Evolutionary conservation across 768 basidiomycete species (phyloP).

Genomic region (Mycena crocata): DNA sequence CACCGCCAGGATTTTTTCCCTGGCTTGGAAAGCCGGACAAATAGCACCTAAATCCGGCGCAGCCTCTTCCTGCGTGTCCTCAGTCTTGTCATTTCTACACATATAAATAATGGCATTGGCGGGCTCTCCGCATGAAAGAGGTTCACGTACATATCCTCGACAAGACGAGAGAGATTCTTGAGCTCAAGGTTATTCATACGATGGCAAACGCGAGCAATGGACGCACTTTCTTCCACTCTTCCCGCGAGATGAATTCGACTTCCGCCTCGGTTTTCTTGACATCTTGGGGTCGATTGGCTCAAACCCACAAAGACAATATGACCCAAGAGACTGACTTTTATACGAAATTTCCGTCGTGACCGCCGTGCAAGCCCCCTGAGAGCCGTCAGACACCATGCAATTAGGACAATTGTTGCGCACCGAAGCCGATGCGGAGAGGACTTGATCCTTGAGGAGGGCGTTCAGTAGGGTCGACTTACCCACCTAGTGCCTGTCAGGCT

Average conservation of each 20-base stretch:
- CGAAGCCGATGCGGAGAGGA: conserved; percentile 30
- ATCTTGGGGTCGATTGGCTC: neutral
- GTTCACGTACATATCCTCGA: conserved; percentile 23
- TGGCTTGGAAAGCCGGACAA: conserved; percentile 19
- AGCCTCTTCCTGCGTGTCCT: conserved; percentile 20
- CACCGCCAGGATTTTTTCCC: conserved; percentile 22
- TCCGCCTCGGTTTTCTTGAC: conserved; percentile 13
- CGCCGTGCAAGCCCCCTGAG: conserved; percentile 32
- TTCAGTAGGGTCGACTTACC: conserved; percentile 32
- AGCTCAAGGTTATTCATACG: neutral
- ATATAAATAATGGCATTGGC: neutral
- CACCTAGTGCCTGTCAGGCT: conserved; percentile 6
- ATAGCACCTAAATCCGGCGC: neutral
- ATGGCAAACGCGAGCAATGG: neutral
- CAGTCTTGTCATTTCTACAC: conserved; percentile 15
- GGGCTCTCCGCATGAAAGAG: neutral
- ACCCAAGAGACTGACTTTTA: neutral
- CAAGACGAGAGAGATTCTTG: conserved; percentile 13
- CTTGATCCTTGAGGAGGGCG: conserved; percentile 23
- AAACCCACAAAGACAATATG: neutral
- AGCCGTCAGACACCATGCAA: neutral
- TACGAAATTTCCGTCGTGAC: conserved; percentile 30
- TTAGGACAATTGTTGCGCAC: conserved; percentile 1
- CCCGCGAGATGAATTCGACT: conserved; percentile 25
- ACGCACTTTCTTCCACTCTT: conserved; percentile 26